Evolutionary conservation across 768 basidiomycete species (phyloP), one percentile per base, ranked within the genome.

Genomic region (Mycena venus): DNA sequence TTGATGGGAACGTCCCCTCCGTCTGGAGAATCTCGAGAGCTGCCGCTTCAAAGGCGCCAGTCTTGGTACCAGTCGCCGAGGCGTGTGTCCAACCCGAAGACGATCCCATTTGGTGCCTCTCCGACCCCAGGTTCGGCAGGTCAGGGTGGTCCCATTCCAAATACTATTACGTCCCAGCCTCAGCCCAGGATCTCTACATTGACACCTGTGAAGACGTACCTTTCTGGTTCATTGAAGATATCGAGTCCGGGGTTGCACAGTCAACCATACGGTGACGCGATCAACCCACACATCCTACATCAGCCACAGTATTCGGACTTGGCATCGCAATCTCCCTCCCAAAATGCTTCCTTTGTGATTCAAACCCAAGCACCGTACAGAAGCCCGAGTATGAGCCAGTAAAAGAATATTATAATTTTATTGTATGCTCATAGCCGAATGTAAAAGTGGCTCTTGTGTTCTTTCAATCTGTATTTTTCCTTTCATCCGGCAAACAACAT

Each of bases 321-420:
- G 27, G 9, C 32, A 15, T 49, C 32, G 5, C 34, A 55, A n/a
- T 62, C 65, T 21, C 64, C 27, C 51, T 31, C 38, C 21, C n/a
- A 56, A n/a, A n/a, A n/a, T 4, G 2, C 49, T 23, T 38, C 74
- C 7, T 76, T 73, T 42, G 49, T 76, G 21, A 29, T 55, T 29
- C 89, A 87, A 75, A 90, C 90, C 2, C 90, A 91, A 77, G 89
- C 90, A 32, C 88, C 88, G 5, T 91, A 91, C 73, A 80, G 82
- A 47, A 90, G 90, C 75, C 90, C 89, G 78, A 85, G 80, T 71
- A 78, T 82, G 72, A 83, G 81, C 70, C 82, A 84, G 66, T 79
- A 67, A 76, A 27, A 23, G 32, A 14, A 36, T 23, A 34, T 63
- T 27, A n/a, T n/a, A n/a, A n/a, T n/a, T n/a, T n/a, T n/a, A n/a